Conservation (phyloP, 495 filamentous ascomycete genomes). For the Xylaria bambusicola region DNA sequence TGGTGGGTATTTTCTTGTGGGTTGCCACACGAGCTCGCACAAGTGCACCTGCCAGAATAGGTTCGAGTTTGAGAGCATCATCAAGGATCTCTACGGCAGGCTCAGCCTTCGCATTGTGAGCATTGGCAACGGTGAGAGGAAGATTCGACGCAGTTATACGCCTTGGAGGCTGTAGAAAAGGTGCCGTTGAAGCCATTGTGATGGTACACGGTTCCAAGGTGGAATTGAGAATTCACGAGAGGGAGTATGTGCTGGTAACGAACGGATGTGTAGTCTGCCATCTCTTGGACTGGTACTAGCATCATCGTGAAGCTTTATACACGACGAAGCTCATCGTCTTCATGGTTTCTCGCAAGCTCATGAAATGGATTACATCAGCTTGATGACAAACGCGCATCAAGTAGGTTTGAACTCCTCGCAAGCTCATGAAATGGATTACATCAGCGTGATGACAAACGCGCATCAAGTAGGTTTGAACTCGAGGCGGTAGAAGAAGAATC, state of each 20-base stretch:
- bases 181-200: slow-evolving; percentile 23
- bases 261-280: neutral
- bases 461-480: neutral
- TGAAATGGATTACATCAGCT: slow-evolving; percentile 10
- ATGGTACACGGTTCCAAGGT: neutral
- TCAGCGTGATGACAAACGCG: slow-evolving; percentile 28
- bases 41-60: slow-evolving; percentile 25
- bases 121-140: slow-evolving; percentile 13
- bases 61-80: slow-evolving; percentile 24
- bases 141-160: slow-evolving; percentile 30
- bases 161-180: slow-evolving; percentile 20
- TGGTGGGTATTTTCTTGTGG: slow-evolving; percentile 25
- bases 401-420: slow-evolving; percentile 8
- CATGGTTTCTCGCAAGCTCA: slow-evolving; percentile 4
- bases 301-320: slow-evolving; percentile 10
- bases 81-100: slow-evolving; percentile 27
- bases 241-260: neutral
- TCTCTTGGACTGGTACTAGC: neutral
- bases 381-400: slow-evolving; percentile 28
- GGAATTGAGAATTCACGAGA: neutral
- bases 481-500: no score
- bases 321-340: neutral
- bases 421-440: slow-evolving; percentile 6
- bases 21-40: slow-evolving; percentile 28
- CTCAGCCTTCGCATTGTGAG: slow-evolving; percentile 19